Conservation (phyloP, 1,139 yeast genomes). For the Saccharomyces hybrid region DNA sequence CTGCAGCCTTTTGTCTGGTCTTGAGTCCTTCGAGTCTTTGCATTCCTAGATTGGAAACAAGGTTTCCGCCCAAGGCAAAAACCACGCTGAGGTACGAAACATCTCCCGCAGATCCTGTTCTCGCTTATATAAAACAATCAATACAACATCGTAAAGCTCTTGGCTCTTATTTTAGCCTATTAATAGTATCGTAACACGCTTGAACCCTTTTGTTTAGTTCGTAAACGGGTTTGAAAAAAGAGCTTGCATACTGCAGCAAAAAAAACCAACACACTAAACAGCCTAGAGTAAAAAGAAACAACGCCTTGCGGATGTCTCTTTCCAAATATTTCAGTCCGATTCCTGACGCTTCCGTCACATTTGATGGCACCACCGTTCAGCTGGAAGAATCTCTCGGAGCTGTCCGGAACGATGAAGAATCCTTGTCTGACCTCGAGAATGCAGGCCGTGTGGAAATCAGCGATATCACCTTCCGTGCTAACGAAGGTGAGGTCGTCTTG, state of each 20-base stretch:
- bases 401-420: constrained; percentile 3
- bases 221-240: background rate
- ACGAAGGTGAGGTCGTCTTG: constrained; percentile 27
- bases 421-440: background rate
- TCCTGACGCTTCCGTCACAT: constrained; percentile 21
- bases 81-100: background rate
- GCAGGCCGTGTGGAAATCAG: constrained; percentile 7
- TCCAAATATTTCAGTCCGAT: constrained; percentile 23
- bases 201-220: background rate
- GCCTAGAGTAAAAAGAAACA: background rate
- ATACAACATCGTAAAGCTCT: background rate
- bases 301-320: constrained; percentile 16
- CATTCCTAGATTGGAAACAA: background rate
- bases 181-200: background rate
- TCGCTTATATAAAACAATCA: background rate
- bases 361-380: constrained; percentile 19
- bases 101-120: background rate
- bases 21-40: background rate
- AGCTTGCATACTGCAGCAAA: background rate
- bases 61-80: background rate
- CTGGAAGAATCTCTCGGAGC: constrained; percentile 7
- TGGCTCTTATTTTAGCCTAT: background rate
- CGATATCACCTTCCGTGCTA: constrained; percentile 25
- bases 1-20: background rate
- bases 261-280: background rate